Base-by-base conservation (phyloP, 2,329 filamentous ascomycete genomes). In the Knufia petricola region DNA sequence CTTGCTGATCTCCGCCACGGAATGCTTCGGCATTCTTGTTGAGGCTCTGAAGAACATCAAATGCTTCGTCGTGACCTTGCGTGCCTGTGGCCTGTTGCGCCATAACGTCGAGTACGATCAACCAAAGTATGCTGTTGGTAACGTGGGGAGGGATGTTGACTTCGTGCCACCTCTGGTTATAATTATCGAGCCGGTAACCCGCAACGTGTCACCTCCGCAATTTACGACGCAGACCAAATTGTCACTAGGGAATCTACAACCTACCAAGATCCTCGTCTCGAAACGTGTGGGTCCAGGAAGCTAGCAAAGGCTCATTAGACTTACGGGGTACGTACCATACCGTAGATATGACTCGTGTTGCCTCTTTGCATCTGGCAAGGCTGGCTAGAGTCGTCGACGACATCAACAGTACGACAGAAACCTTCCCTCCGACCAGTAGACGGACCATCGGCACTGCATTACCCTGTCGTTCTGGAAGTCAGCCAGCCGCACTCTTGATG, bases 21-120 rank as follows among this genome's bases (percentile, higher is more conserved):
- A 50, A n/a, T 20, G 44, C 43, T 28, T 46, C 32, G 10, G 44
- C 48, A 40, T 46, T n/a, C 32, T 45, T 37, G 20, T 50, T 46
- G 6, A 42, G 24, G 19, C 19, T 42, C 10, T 42, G 21, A 19
- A 42, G 24, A 12, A 42, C 39, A 20, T 42, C 39, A 6, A 28
- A 26, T 8, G 39, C 39, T n/a, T n/a, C 23, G 20, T 42, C 39
- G 21, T 26, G 21, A 20, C 19, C 15, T 4, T 8, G n/a, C 3
- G 17, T 28, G 21, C 10, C 21, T 6, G 24, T 15, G 8, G 19
- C 8, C 8, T 3, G 3, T 15, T 23, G 13, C 15, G 21, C 21
- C 39, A 26, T 26, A 7, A n/a, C 28, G 21, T 4, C 6, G 4
- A 17, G 32, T 36, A n/a, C 32, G 13, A 17, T 36, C 32, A 28